Percentiles rank a stretch among this genome's conserved stretches.
Evolutionary conservation across 2,329 filamentous ascomycete genomes (phyloP).

Genomic region (Colletotrichum lini): DNA sequence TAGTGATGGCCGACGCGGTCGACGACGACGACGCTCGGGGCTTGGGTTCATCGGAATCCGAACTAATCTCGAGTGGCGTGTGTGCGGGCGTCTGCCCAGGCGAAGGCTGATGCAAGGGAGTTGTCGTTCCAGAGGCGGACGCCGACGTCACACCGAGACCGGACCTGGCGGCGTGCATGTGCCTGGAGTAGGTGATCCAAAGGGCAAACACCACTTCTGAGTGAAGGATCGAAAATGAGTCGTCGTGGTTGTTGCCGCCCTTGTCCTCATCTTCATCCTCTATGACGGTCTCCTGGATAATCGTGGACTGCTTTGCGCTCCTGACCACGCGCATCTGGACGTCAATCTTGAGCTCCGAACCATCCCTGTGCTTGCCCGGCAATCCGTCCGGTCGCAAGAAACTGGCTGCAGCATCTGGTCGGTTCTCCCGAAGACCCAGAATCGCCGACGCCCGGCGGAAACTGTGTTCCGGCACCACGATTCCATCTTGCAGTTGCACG

Average conservation of each 20-base stretch:
- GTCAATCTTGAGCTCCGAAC: conserved; percentile 92
- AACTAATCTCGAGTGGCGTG: conserved; percentile 69
- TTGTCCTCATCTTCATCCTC: conserved; percentile 65
- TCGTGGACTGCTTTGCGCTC: conserved; percentile 79
- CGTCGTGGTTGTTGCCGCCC: conserved; percentile 55
- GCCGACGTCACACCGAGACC: conserved; percentile 74
- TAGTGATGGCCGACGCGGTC: conserved; percentile 65
- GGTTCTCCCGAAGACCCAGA: conserved; percentile 86
- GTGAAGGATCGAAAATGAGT: conserved; percentile 64
- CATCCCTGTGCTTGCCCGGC: conserved; percentile 89
- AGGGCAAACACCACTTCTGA: conserved; percentile 92
- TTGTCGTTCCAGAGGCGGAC: conserved; percentile 73
- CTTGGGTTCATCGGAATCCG: conserved; percentile 65
- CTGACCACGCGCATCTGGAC: conserved; percentile 97
- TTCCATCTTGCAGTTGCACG: conserved; percentile 88
- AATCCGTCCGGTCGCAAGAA: conserved; percentile 90
- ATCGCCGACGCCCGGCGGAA: conserved; percentile 92
- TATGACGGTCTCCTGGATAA: conserved; percentile 75
- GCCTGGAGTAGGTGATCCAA: conserved; percentile 97
- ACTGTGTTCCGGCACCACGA: conserved; percentile 95
- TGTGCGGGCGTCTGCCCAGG: conserved; percentile 78
- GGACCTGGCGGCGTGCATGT: conserved; percentile 83
- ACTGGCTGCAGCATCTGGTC: conserved; percentile 81
- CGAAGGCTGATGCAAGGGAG: conserved; percentile 83
- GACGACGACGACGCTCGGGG: conserved; percentile 55